Evolutionary conservation across 768 basidiomycete species (phyloP), one percentile per base, ranked within the genome.

Genomic region (Dioszegia aurantiaca): DNA sequence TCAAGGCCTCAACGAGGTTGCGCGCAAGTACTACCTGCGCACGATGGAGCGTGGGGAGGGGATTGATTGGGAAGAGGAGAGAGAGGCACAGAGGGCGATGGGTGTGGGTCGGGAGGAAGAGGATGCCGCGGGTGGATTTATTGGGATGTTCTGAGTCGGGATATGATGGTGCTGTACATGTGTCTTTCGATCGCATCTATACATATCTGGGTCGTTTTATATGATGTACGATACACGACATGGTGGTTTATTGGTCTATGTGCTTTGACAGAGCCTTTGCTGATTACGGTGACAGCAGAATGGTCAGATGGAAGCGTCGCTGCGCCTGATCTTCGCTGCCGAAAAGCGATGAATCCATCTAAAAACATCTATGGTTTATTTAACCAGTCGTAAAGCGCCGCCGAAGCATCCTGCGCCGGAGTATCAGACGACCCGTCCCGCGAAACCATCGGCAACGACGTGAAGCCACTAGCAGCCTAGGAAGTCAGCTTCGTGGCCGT

Each of bases 1-100:
- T 4, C 56, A 56, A 16, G 63, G 65, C 4, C 37, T 73, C 27
- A 56, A 58, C 17, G 51, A 54, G 6, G 26, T 28, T 9, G 71
- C 66, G 21, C 56, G 52, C 33, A 54, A 58, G 27, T 73, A 73
- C 49, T 73, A 70, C 49, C 33, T 58, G 21, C 40, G 71, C 17
- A 67, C 70, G 12, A 49, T 70, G 48, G 60, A 59, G 9, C 44
- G 60, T 11, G 69, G 69, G 1, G 69, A 70, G 48, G 71, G 69
- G 27, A 70, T 73, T 23, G 71, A 73, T 55, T 73, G 71, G 71
- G 71, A 73, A 37, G 71, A 73, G 52, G 71, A 73, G 52, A 42
- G 68, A 27, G 71, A 73, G 46, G 71, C 71, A 17, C 71, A 73
- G 62, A 26, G 69, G 31, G 69, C 69, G 17, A 43, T 73, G 58